phyloP scores from a whole-genome alignment of 2,329 filamentous ascomycete species.

The Colletotrichum coccodes region DNA sequence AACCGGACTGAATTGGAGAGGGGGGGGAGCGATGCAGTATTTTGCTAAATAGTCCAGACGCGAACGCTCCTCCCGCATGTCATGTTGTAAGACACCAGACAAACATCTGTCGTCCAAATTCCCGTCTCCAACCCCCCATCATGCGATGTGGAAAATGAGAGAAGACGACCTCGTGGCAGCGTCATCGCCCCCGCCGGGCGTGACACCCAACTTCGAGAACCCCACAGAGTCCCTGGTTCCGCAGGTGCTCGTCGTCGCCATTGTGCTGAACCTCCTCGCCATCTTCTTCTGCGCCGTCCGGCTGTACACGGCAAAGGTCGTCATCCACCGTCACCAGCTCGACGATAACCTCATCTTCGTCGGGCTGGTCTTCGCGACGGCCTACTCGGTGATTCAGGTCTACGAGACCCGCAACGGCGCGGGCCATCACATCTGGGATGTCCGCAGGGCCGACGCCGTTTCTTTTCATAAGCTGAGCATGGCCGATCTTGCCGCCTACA shows the following conservation, averaged over 20 bases:
- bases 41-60: not conserved
- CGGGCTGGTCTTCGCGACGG: conserved; percentile 17
- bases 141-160: conserved; percentile 22
- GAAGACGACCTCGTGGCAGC: conserved; percentile 2
- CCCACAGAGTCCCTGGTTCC: conserved; percentile 27
- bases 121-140: not conserved
- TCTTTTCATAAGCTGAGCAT: conserved; percentile 30
- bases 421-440: conserved; percentile 26
- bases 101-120: not conserved
- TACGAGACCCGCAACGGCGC: conserved; percentile 26
- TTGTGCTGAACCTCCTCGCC: conserved; percentile 23
- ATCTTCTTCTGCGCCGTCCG: conserved; percentile 28
- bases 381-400: conserved; percentile 23
- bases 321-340: conserved; percentile 23
- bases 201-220: conserved; percentile 22
- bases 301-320: conserved; percentile 22
- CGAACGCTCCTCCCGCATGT: not conserved
- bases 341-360: conserved; percentile 30
- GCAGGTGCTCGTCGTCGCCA: conserved; percentile 24
- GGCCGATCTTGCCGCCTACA: conserved; percentile 33
- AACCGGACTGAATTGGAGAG: not conserved
- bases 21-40: not conserved
- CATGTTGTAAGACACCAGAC: not conserved
- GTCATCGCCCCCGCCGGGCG: conserved; percentile 13
- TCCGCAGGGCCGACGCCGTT: not conserved